These are phyloP conservation scores for Nasturtium officinale DNA, from an alignment of 345 rosid genomes.

Conservation along the genomic window DNA sequence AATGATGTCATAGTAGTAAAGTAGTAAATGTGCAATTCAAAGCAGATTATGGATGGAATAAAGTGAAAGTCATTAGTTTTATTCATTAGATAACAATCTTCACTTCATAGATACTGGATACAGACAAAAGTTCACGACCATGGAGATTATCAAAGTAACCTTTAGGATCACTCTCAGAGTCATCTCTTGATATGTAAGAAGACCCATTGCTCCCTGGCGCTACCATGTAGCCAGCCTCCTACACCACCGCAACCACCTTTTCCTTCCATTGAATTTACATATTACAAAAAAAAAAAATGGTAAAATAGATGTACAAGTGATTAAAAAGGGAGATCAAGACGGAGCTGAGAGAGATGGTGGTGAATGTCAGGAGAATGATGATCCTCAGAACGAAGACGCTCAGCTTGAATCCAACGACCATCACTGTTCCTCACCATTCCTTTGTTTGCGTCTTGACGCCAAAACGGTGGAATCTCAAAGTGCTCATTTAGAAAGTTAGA, in stretches of 20 bases:
- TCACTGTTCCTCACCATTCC: slow-evolving; percentile 66
- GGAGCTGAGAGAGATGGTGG: slow-evolving; percentile 52
- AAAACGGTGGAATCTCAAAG: slow-evolving; percentile 71
- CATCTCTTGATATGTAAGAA: slow-evolving; percentile 38
- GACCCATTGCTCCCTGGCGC: slow-evolving; percentile 37
- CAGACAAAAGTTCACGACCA: slow-evolving; percentile 11
- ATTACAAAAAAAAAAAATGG: neutral
- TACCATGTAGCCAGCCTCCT: slow-evolving; percentile 29
- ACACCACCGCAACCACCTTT: neutral
- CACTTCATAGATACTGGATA: neutral
- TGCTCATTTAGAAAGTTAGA: slow-evolving; percentile 77
- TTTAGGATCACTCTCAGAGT: slow-evolving; percentile 40
- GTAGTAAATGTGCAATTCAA: neutral
- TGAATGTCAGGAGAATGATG: slow-evolving; percentile 61
- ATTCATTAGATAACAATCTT: neutral
- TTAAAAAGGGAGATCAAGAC: slow-evolving; percentile 40
- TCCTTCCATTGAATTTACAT: slow-evolving; percentile 34
- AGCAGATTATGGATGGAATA: neutral
- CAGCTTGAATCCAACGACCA: slow-evolving; percentile 83
- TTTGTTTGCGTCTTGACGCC: slow-evolving; percentile 84
- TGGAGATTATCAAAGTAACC: slow-evolving; percentile 37
- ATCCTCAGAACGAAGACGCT: slow-evolving; percentile 69
- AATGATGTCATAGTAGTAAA: too few species aligned
- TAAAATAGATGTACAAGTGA: neutral
- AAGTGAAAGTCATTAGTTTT: neutral